phyloP scores from a whole-genome alignment of 371 early-diverging fungal genomes.

The Cokeromyces recurvatus region DNA sequence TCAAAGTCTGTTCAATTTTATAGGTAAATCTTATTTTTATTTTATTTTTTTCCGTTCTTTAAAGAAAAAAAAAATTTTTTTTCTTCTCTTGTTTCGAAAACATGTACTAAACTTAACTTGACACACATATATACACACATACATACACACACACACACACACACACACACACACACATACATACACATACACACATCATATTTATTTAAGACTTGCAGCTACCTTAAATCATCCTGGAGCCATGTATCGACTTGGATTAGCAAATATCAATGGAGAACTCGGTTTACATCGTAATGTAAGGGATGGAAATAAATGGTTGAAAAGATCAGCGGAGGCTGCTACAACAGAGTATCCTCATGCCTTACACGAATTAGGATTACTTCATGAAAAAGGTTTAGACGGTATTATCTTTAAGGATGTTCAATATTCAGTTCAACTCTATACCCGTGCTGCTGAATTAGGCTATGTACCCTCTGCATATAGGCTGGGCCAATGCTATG shows the following conservation, averaged over 20 bases:
- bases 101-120: no score
- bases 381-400: slow-evolving; percentile 67
- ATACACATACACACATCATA: neutral
- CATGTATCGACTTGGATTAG: slow-evolving; percentile 67
- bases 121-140: no score
- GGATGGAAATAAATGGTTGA: slow-evolving; percentile 80
- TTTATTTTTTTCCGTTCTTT: neutral
- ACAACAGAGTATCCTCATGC: slow-evolving; percentile 73
- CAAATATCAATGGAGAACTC: slow-evolving; percentile 64
- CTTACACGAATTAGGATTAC: slow-evolving; percentile 67
- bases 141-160: no score
- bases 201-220: slow-evolving; percentile 34
- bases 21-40: slow-evolving; percentile 28
- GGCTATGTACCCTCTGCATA: slow-evolving; percentile 75
- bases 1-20: slow-evolving; percentile 66
- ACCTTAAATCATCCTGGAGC: slow-evolving; percentile 69
- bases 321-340: slow-evolving; percentile 68
- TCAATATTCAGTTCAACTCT: slow-evolving; percentile 63
- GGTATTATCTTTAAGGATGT: slow-evolving; percentile 67
- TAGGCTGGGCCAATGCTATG: slow-evolving; percentile 73
- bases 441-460: slow-evolving; percentile 64
- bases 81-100: slow-evolving; percentile 5
- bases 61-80: slow-evolving; percentile 1
- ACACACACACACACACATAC: no score
- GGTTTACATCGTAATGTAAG: slow-evolving; percentile 54